Conservation (phyloP, 2,329 filamentous ascomycete genomes). For the Calonectria hongkongensis region DNA sequence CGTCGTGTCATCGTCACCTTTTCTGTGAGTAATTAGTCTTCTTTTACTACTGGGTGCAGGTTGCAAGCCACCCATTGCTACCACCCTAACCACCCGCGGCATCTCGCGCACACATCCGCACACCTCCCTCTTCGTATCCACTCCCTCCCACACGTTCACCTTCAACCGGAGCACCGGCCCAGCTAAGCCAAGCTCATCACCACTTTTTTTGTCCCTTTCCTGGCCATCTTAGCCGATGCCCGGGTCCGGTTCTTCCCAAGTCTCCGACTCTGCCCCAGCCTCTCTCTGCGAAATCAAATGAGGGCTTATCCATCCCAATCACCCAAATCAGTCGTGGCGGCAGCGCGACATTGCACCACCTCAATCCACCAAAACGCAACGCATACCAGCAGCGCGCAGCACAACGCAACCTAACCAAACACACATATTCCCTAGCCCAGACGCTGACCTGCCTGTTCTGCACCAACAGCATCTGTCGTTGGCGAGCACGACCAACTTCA, state of each 20-base stretch:
- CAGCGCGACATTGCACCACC: slow-evolving; percentile 41
- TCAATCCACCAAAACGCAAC: slow-evolving; percentile 38
- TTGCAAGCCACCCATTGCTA: slow-evolving; percentile 36
- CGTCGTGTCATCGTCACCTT: slow-evolving; percentile 38
- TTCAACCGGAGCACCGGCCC: slow-evolving; percentile 32
- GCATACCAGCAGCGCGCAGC: slow-evolving; percentile 37
- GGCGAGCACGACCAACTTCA: slow-evolving; percentile 33
- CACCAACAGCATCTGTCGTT: slow-evolving; percentile 37
- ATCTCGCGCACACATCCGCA: slow-evolving; percentile 32
- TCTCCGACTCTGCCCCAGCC: slow-evolving; percentile 24
- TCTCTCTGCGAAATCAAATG: slow-evolving; percentile 22
- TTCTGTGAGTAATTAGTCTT: slow-evolving; percentile 41
- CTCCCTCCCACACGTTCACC: slow-evolving; percentile 27
- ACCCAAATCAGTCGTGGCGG: slow-evolving; percentile 31
- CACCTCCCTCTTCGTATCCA: slow-evolving; percentile 29
- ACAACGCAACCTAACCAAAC: slow-evolving; percentile 38
- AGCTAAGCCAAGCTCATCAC: slow-evolving; percentile 26
- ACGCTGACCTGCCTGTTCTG: slow-evolving; percentile 38
- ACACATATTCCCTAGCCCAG: slow-evolving; percentile 35
- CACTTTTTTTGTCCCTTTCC: slow-evolving; percentile 25
- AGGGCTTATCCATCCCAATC: slow-evolving; percentile 32
- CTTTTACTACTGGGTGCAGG: slow-evolving; percentile 29
- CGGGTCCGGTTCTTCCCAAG: slow-evolving; percentile 32
- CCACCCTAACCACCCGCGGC: slow-evolving; percentile 37
- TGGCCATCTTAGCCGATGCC: slow-evolving; percentile 32